phyloP scores from a whole-genome alignment of 768 basidiomycete genomes.

The Kockovaella imperatae region DNA sequence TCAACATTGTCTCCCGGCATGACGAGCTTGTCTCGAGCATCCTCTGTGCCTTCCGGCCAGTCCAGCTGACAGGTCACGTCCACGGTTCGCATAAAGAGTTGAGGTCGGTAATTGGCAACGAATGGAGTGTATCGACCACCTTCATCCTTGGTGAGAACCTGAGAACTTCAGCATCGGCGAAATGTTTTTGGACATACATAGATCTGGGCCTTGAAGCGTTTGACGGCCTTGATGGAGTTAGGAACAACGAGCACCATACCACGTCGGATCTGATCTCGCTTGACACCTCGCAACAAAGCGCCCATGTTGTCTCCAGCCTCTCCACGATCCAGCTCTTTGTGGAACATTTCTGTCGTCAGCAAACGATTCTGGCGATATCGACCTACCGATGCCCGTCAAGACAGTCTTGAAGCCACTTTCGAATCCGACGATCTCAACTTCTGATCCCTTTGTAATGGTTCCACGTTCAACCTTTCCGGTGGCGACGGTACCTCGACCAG shows the following conservation, averaged over 20 bases:
- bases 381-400: slow-evolving; percentile 81
- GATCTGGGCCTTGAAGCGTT: slow-evolving; percentile 88
- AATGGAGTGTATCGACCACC: slow-evolving; percentile 58
- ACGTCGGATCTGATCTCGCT: slow-evolving; percentile 88
- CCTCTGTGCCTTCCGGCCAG: slow-evolving; percentile 77
- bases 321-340: slow-evolving; percentile 95
- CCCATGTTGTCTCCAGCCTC: slow-evolving; percentile 99
- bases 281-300: slow-evolving; percentile 87
- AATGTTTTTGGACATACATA: slow-evolving; percentile 50
- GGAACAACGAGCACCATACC: slow-evolving; percentile 86
- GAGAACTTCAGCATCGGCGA: background rate
- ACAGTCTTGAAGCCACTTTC: slow-evolving; percentile 79
- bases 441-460: slow-evolving; percentile 76
- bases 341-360: slow-evolving; percentile 79
- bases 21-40: slow-evolving; percentile 84
- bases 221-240: slow-evolving; percentile 85
- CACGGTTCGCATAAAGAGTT: slow-evolving; percentile 90
- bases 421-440: slow-evolving; percentile 86
- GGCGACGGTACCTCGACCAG: slow-evolving; percentile 95
- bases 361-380: slow-evolving; percentile 3
- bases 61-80: slow-evolving; percentile 77
- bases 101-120: slow-evolving; percentile 87
- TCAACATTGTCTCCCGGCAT: slow-evolving; percentile 99
- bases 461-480: slow-evolving; percentile 95
- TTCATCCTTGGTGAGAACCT: slow-evolving; percentile 83